These are phyloP conservation scores for Kentomonas sorsogonicus DNA, from an alignment of 208 protist species.

Conservation along the genomic window DNA sequence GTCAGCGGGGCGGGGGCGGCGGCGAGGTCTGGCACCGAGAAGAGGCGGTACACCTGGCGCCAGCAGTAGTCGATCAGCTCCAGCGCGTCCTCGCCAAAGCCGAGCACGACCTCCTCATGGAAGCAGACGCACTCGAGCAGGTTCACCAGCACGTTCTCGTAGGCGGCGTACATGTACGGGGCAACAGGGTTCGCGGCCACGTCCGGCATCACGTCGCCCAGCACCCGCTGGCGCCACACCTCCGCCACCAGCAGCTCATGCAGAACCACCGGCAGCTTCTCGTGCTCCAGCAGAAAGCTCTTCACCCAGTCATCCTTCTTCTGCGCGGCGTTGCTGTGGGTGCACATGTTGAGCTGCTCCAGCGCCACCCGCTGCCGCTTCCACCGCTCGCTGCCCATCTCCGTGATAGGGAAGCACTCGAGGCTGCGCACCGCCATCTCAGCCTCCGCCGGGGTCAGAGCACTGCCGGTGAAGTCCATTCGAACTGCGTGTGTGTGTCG, in stretches of 20 bases:
- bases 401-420: slow-evolving; percentile 43
- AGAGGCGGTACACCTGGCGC: slow-evolving; percentile 75
- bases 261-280: slow-evolving; percentile 65
- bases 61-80: slow-evolving; percentile 90
- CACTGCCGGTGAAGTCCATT: slow-evolving; percentile 69
- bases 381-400: slow-evolving; percentile 72
- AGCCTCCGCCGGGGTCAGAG: slow-evolving; percentile 51
- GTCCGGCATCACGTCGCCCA: slow-evolving; percentile 34
- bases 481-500: too few species aligned
- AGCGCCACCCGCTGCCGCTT: slow-evolving; percentile 71
- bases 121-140: slow-evolving; percentile 86
- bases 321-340: slow-evolving; percentile 82
- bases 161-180: slow-evolving; percentile 78
- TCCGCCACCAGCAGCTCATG: slow-evolving; percentile 85
- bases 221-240: slow-evolving; percentile 78
- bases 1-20: slow-evolving; percentile 2
- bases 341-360: slow-evolving; percentile 87
- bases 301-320: slow-evolving; percentile 86
- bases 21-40: slow-evolving; percentile 42
- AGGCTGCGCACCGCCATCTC: slow-evolving; percentile 70
- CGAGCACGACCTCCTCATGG: slow-evolving; percentile 73
- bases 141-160: slow-evolving; percentile 85
- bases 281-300: slow-evolving; percentile 71
- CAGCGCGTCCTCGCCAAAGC: slow-evolving; percentile 76
- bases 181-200: slow-evolving; percentile 60